Evolutionary conservation across 305 asterid species (phyloP).

Genomic region (Ilex paraguariensis): DNA sequence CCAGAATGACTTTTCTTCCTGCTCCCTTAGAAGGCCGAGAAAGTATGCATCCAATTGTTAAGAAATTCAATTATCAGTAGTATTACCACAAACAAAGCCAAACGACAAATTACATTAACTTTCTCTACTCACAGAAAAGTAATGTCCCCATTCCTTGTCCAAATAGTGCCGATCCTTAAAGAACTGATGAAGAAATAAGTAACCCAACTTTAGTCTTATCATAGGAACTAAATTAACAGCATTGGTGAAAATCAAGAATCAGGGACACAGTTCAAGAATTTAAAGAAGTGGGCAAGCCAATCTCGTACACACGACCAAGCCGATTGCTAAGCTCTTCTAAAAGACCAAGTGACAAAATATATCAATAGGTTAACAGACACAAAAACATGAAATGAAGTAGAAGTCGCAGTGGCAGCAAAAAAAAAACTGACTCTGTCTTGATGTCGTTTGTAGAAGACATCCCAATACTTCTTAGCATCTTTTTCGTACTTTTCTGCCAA

Average conservation of each 20-base stretch:
- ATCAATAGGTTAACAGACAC: slow-evolving; percentile 2
- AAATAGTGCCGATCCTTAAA: slow-evolving; percentile 97
- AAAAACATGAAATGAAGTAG: too few species aligned
- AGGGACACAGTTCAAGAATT: background rate
- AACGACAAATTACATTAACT: background rate
- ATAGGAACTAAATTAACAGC: background rate
- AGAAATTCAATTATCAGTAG: background rate
- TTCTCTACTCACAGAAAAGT: slow-evolving; percentile 65
- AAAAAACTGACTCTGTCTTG: slow-evolving; percentile 66
- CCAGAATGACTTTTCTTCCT: slow-evolving; percentile 52
- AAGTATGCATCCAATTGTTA: background rate
- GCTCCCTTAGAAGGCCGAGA: slow-evolving; percentile 39
- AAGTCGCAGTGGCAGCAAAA: background rate
- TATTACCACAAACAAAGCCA: background rate
- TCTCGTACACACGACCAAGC: slow-evolving; percentile 1
- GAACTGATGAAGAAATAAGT: slow-evolving; percentile 45
- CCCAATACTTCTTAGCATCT: slow-evolving; percentile 96
- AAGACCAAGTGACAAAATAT: slow-evolving; percentile 1
- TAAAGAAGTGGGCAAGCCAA: slow-evolving; percentile 4
- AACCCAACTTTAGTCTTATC: background rate
- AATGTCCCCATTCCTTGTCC: slow-evolving; percentile 96
- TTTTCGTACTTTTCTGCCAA: slow-evolving; percentile 79
- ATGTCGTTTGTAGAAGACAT: slow-evolving; percentile 84
- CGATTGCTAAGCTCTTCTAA: background rate
- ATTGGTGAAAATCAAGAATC: too few species aligned